phyloP scores from a whole-genome alignment of 176 grass and related monocot species.

The Oryza brachyantha region DNA sequence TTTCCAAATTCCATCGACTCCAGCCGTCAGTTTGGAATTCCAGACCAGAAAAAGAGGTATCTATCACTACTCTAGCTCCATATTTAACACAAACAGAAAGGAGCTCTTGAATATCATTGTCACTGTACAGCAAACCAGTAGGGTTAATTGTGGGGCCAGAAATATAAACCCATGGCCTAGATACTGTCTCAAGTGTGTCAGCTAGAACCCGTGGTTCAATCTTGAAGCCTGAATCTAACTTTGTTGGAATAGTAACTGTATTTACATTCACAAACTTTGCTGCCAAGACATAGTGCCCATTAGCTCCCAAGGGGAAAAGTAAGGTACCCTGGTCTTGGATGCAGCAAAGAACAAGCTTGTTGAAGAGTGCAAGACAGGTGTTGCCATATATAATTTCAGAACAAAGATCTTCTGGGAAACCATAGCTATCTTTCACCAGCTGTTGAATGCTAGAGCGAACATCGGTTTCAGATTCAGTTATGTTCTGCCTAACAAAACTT shows the following conservation, averaged over 20 bases:
- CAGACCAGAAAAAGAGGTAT: constrained; percentile 88
- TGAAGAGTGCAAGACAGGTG: constrained; percentile 81
- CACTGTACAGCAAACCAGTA: constrained; percentile 78
- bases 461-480: constrained; percentile 82
- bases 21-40: constrained; percentile 63
- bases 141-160: constrained; percentile 88
- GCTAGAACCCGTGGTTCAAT: constrained; percentile 53
- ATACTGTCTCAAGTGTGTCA: constrained; percentile 51
- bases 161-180: constrained; percentile 83
- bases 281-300: constrained; percentile 69
- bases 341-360: constrained; percentile 88
- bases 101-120: constrained; percentile 61
- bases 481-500: constrained; percentile 95
- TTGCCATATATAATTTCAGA: constrained; percentile 80
- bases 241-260: constrained; percentile 55
- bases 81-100: constrained; percentile 71
- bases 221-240: constrained; percentile 55
- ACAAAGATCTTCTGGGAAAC: constrained; percentile 44
- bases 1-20: constrained; percentile 67
- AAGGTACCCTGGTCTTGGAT: constrained; percentile 85
- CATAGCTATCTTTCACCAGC: constrained; percentile 73
- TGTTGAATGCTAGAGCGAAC: constrained; percentile 60
- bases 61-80: constrained; percentile 84
- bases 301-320: constrained; percentile 77
- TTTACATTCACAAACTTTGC: constrained; percentile 85